Base-by-base conservation (phyloP, 495 filamentous ascomycete species). In the Penicillium antarcticum region DNA sequence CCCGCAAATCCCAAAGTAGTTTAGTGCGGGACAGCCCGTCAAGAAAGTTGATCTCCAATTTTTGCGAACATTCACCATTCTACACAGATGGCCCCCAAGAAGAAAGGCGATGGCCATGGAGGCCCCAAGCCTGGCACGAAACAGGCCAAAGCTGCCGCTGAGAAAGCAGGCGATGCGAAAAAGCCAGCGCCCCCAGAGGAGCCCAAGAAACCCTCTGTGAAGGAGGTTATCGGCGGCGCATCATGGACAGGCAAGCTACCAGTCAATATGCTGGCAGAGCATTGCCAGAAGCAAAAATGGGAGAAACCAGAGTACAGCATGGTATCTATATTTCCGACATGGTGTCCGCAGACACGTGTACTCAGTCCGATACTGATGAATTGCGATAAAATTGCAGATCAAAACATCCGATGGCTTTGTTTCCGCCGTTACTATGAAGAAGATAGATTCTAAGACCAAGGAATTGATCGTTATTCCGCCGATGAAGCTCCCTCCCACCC, bases 231-330 rank as follows among this genome's bases (percentile, higher is more conserved):
- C 67, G 95, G 90, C 42, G 94, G 94, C 42, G 82, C 89, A 57
- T 96, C 91, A 63, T 98, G 95, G 95, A 98, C 94, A 0, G 94
- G 94, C 32, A 98, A 98, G 66, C 71, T 98, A 33, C 94, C 94
- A 3, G 87, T 96, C 45, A 94, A 92, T 63, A 77, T 98, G 63
- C 83, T 98, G 48, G 86, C 87, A 14, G 94, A 98, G 77, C 89
- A 95, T 73, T 95, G 89, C 61, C 90, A 96, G 67, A 92, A 91
- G 71, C 87, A 92, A 70, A 89, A 88, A 62, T 98, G 94, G 94
- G 86, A 88, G 55, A 94, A 86, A 61, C 94, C 92, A 1, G 92
- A 96, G 61, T 98, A 95, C 69, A 82, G 81, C 57, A 91, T 87
- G 84, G 82, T 83, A 68, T 42, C 32, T n/a, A 38, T 24, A n/a